Evolutionary conservation across 139 green algal genomes (phyloP).

Genomic region (Haematococcus sp.): DNA sequence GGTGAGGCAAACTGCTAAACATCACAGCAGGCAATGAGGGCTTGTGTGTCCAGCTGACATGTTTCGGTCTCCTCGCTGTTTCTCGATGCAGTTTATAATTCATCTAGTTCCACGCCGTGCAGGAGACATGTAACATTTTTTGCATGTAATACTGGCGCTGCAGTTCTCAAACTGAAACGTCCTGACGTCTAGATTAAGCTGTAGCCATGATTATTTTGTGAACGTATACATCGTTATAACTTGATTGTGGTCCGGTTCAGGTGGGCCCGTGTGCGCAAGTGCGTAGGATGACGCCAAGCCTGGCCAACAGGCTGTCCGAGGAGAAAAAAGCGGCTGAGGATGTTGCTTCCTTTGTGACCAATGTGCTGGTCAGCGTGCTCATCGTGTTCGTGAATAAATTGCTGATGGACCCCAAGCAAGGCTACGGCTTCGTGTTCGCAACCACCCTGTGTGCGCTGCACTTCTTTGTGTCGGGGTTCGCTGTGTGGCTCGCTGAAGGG

Average conservation of each 20-base stretch:
- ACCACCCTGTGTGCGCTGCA: slow-evolving; percentile 60
- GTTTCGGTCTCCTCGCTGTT: too few species aligned
- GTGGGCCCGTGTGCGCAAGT: not conserved
- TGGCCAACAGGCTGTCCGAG: not conserved
- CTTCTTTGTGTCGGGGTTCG: slow-evolving; percentile 41
- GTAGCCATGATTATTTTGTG: not conserved
- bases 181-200: not conserved
- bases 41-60: too few species aligned
- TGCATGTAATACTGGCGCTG: too few species aligned
- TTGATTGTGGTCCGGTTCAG: too few species aligned
- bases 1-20: too few species aligned
- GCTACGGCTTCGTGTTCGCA: slow-evolving; percentile 61
- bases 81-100: too few species aligned
- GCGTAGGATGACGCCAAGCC: not conserved
- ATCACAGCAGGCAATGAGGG: too few species aligned
- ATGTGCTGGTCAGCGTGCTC: slow-evolving; percentile 40
- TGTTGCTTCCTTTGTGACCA: slow-evolving; percentile 33
- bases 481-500: slow-evolving; percentile 30
- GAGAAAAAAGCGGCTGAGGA: slow-evolving; percentile 10
- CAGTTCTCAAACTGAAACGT: too few species aligned
- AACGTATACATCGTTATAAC: too few species aligned
- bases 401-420: slow-evolving; percentile 53
- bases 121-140: too few species aligned
- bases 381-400: slow-evolving; percentile 72
- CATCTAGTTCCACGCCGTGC: too few species aligned